These are phyloP conservation scores for Euphorbia peplus DNA, from an alignment of 345 rosid genomes.

Conservation along the genomic window DNA sequence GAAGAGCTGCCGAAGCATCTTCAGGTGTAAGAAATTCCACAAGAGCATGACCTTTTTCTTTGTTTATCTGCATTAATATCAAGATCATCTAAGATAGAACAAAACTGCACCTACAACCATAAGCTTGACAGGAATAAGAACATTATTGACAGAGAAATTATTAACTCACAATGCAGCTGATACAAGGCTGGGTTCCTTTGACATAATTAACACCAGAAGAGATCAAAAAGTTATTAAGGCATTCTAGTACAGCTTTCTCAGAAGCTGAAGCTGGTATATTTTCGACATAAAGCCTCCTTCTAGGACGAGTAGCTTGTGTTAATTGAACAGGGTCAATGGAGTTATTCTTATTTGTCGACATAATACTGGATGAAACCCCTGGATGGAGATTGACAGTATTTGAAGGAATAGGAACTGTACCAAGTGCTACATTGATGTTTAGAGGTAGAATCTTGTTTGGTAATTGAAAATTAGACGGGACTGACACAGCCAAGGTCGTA, in stretches of 20 bases:
- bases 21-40: constrained; percentile 93
- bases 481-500: constrained; percentile 29
- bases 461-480: constrained; percentile 40
- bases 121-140: constrained; percentile 21
- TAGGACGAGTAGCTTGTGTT: constrained; percentile 77
- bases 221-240: constrained; percentile 57
- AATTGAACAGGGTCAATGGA: constrained; percentile 71
- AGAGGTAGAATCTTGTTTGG: constrained; percentile 40
- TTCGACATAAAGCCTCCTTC: constrained; percentile 87
- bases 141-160: constrained; percentile 16
- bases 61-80: constrained; percentile 58
- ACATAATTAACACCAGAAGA: constrained; percentile 64
- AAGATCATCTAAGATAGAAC: constrained; percentile 13
- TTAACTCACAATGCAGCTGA: constrained; percentile 83
- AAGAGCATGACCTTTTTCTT: constrained; percentile 78
- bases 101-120: constrained; percentile 9
- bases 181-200: constrained; percentile 74
- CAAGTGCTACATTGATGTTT: constrained; percentile 36
- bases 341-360: constrained; percentile 34
- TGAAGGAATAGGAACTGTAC: constrained; percentile 38
- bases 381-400: constrained; percentile 38
- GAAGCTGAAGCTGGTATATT: constrained; percentile 76
- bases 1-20: constrained; percentile 92
- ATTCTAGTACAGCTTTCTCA: constrained; percentile 69
- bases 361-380: constrained; percentile 33